Conservation (phyloP, 371 early-diverging fungal genomes). For the Mortierella sp. region DNA sequence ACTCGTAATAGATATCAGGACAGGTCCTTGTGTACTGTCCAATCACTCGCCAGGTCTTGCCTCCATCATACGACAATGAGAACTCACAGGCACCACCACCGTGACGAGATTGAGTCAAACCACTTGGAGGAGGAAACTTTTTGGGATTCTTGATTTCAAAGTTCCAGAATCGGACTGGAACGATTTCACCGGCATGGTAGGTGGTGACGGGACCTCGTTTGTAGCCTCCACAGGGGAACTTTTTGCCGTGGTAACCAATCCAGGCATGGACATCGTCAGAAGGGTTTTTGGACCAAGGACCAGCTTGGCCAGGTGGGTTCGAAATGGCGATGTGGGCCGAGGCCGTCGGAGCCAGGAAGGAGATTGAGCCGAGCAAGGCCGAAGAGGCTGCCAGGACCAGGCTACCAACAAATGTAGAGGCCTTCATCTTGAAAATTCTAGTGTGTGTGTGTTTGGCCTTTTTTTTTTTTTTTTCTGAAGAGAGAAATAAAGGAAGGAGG, state of each 20-base stretch:
- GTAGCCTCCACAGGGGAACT: conserved; percentile 43
- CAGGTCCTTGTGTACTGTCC: conserved; percentile 51
- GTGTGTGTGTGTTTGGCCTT: background rate
- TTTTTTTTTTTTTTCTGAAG: background rate
- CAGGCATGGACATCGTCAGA: conserved; percentile 29
- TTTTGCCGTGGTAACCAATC: conserved; percentile 34
- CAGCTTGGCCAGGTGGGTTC: conserved; percentile 32
- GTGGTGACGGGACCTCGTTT: conserved; percentile 36
- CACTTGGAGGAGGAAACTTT: conserved; percentile 27
- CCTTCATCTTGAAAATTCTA: conserved; percentile 11
- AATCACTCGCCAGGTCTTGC: conserved; percentile 66
- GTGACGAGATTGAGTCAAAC: conserved; percentile 37
- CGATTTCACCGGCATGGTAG: conserved; percentile 40
- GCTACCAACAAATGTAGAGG: conserved; percentile 20
- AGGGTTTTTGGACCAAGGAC: conserved; percentile 27
- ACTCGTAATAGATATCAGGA: conserved; percentile 51
- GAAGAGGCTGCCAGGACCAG: conserved; percentile 8
- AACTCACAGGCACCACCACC: conserved; percentile 77
- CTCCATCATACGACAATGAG: conserved; percentile 69
- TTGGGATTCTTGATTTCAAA: conserved; percentile 23
- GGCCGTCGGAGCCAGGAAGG: conserved; percentile 15
- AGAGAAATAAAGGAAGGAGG: background rate
- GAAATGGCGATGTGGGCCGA: conserved; percentile 30
- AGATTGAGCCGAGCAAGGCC: conserved; percentile 15
- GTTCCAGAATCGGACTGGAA: conserved; percentile 48